Base-by-base conservation (phyloP, 2,329 filamentous ascomycete species). In the Neonectria neomacrospora region DNA sequence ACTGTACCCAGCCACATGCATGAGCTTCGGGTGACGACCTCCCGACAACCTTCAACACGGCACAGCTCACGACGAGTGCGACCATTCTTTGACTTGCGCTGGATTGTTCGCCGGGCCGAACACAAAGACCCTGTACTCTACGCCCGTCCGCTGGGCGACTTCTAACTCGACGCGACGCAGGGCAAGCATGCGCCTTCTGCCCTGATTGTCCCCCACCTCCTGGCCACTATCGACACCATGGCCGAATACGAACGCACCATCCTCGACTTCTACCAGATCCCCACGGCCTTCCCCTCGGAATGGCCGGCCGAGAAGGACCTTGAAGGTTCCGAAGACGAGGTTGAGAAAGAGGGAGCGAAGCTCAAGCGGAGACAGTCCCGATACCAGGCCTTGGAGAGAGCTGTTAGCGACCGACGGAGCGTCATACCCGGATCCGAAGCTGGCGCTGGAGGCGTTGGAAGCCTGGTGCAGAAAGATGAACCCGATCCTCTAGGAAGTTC, bases 231-330 rank as follows among this genome's bases (percentile, higher is more conserved):
- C 57, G 44, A 53, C 70, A 78, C 65, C 68, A 87, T 87, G 90
- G 86, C 88, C 67, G 92, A 96, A 74, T 87, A 90, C 73, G 91
- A 96, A 74, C 85, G 90, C 65, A 89, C 87, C 48, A 88, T 98
- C 58, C 88, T 96, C 73, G 94, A 94, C 71, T 94, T 97, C 81
- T 98, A 98, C 82, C 92, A 94, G 77, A 86, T 98, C 52, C 86
- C 90, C 44, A 92, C 86, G 14, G 84, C 92, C 20, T 94, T 89
- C 77, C 95, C 95, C 2, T 86, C 88, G 37, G 89, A 92, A 83
- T 98, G 95, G 95, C 95, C 95, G 1, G 83, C 88, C 52, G 91
- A 96, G 73, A 90, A 95, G 75, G 86, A 90, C 59, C 88, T 87
- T 73, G 89, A 91, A 77, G 86, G 82, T 50, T 90, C 86, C 20